phyloP scores from a whole-genome alignment of 2,329 filamentous ascomycete species.

The Aspergillus caelatus region DNA sequence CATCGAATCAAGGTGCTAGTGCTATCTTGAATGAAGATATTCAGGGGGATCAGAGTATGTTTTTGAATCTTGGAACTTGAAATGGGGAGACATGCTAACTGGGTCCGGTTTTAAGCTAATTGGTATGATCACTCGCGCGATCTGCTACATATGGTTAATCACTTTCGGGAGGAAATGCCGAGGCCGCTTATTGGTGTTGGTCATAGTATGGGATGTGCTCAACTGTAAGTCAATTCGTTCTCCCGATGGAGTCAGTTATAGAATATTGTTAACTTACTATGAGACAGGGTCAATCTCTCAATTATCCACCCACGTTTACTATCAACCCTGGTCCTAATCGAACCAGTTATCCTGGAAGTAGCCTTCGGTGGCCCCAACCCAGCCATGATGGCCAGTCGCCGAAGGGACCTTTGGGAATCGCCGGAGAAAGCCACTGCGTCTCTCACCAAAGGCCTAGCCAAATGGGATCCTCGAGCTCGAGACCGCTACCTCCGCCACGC shows the following conservation, averaged over 20 bases:
- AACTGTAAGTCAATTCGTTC: constrained; percentile 48
- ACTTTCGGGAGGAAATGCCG: constrained; percentile 32
- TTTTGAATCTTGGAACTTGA: too few species aligned
- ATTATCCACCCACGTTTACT: constrained; percentile 78
- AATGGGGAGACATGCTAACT: background rate
- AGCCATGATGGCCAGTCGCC: constrained; percentile 3
- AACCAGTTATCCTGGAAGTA: constrained; percentile 49
- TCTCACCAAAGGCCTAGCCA: background rate
- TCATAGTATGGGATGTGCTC: constrained; percentile 80
- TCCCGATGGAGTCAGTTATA: too few species aligned
- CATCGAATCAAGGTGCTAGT: constrained; percentile 74
- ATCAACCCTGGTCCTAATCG: constrained; percentile 70
- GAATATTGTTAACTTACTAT: background rate
- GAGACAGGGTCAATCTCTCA: constrained; percentile 57
- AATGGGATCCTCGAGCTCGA: background rate
- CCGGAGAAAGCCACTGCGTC: constrained; percentile 7
- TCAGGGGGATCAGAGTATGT: constrained; percentile 67
- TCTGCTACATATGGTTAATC: constrained; percentile 60
- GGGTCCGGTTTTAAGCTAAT: constrained; percentile 50
- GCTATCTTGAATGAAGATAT: constrained; percentile 70
- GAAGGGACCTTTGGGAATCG: constrained; percentile 14
- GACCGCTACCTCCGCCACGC: background rate
- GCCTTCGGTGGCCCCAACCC: constrained; percentile 9
- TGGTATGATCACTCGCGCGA: constrained; percentile 82
- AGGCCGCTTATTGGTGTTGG: constrained; percentile 73